Percentiles rank a stretch among this genome's conserved stretches.
Conservation (phyloP, 2,329 filamentous ascomycete species). For the Xenoacremonium recifei region DNA sequence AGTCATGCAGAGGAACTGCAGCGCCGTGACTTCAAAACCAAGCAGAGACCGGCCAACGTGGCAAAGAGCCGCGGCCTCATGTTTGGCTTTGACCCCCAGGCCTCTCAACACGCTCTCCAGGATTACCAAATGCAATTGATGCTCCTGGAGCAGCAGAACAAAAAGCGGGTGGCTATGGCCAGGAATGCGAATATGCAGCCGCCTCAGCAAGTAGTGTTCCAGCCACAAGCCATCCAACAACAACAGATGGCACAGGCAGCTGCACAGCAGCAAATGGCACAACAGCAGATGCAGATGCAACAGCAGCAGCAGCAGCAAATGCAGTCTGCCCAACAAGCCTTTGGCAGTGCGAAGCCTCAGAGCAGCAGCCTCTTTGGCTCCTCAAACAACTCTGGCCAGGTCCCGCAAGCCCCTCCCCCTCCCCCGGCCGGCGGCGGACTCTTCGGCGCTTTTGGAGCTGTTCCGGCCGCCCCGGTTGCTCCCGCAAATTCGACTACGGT, state of each 20-base stretch:
- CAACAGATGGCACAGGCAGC: slow-evolving; percentile 2
- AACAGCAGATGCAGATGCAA: slow-evolving; percentile 1
- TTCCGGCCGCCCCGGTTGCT: no score
- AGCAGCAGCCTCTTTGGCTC: not conserved
- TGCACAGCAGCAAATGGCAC: slow-evolving; percentile 3
- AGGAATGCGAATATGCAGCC: slow-evolving; percentile 60
- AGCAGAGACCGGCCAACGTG: slow-evolving; percentile 16
- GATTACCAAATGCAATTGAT: slow-evolving; percentile 88
- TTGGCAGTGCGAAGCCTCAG: not conserved
- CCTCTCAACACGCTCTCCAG: slow-evolving; percentile 73
- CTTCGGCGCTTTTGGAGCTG: not conserved
- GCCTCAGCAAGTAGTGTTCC: slow-evolving; percentile 5
- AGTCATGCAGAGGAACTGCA: slow-evolving; percentile 39
- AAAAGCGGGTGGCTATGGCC: slow-evolving; percentile 79
- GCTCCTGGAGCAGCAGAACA: slow-evolving; percentile 82
- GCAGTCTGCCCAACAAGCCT: not conserved
- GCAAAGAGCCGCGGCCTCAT: slow-evolving; percentile 2
- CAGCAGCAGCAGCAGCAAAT: not conserved
- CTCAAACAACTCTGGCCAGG: no score
- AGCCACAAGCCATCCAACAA: slow-evolving; percentile 1
- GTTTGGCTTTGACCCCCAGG: slow-evolving; percentile 27
- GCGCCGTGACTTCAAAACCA: slow-evolving; percentile 26
- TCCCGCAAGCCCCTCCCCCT: no score
- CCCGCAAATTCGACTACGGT: no score
- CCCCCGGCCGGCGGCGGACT: not conserved